Percentiles rank a stretch among this genome's conserved stretches.
Evolutionary conservation across 1,139 yeast species (phyloP).

Genomic region (Suhomyces kunorum): DNA sequence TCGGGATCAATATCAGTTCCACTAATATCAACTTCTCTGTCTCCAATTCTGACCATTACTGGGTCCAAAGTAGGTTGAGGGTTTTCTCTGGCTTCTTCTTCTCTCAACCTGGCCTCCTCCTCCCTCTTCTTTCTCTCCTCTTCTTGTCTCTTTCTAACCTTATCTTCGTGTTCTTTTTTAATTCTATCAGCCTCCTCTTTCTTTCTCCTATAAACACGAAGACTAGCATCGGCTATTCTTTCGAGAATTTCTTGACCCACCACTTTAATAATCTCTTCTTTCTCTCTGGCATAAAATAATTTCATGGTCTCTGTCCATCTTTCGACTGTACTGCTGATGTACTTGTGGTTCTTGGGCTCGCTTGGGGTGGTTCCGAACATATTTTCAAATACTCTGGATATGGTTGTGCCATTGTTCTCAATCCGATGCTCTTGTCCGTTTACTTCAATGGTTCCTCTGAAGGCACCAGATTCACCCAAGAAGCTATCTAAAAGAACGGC

Average conservation of each 20-base stretch:
- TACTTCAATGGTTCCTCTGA: constrained; percentile 17
- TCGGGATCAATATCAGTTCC: constrained; percentile 93
- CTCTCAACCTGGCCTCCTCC: constrained; percentile 41
- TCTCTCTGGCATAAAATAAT: constrained; percentile 44
- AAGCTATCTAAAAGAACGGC: constrained; percentile 17
- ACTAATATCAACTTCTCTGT: constrained; percentile 77
- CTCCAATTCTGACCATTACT: constrained; percentile 73
- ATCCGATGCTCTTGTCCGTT: constrained; percentile 14
- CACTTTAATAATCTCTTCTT: constrained; percentile 42
- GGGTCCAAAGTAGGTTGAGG: constrained; percentile 38
- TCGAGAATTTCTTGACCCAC: constrained; percentile 55
- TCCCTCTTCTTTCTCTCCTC: constrained; percentile 34
- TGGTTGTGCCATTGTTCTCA: constrained; percentile 11
- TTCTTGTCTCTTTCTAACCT: constrained; percentile 34
- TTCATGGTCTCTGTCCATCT: constrained; percentile 69
- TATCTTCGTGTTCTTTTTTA: constrained; percentile 26
- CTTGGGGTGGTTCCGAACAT: constrained; percentile 12
- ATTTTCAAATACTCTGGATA: constrained; percentile 14
- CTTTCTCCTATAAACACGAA: constrained; percentile 30
- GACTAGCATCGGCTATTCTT: constrained; percentile 52
- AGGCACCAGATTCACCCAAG: constrained; percentile 16
- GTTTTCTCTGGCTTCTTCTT: constrained; percentile 25
- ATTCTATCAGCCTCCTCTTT: constrained; percentile 32
- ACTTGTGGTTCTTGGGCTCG: constrained; percentile 26
- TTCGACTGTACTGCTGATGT: constrained; percentile 59